These are phyloP conservation scores for Pterocarpus santalinus DNA, from an alignment of 306 rosid species.

Conservation along the genomic window DNA sequence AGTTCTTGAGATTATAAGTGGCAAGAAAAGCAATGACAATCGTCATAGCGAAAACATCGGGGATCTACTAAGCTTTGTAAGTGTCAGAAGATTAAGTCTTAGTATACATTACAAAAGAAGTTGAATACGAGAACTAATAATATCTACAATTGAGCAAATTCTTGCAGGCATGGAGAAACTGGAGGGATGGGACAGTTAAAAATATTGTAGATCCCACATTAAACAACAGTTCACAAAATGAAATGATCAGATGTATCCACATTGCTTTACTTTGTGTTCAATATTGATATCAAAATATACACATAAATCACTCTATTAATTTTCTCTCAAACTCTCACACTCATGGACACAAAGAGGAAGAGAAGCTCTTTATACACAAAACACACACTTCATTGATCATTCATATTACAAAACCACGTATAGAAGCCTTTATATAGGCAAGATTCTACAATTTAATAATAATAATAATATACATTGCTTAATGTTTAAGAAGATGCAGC, in stretches of 20 bases:
- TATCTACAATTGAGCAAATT: not conserved
- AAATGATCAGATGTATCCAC: conserved; percentile 23
- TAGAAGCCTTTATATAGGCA: no score
- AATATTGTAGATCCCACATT: conserved; percentile 4
- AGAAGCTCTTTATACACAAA: no score
- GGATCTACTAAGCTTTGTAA: conserved; percentile 10
- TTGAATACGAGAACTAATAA: not conserved
- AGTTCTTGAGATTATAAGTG: conserved; percentile 32
- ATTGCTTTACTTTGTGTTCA: conserved; percentile 36
- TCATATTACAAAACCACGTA: no score
- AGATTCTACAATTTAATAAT: no score
- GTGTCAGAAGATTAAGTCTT: not conserved
- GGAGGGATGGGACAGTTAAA: not conserved
- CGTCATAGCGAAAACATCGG: not conserved
- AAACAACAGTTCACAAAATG: conserved; percentile 4
- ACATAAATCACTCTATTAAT: no score
- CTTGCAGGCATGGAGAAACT: conserved; percentile 28
- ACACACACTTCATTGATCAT: no score
- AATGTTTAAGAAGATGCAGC: no score
- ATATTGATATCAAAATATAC: no score
- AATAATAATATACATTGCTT: no score
- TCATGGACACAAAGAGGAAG: no score
- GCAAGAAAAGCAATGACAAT: not conserved
- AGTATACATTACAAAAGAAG: not conserved
- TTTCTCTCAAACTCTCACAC: no score